These are phyloP conservation scores for Cryptococcus sp. DNA, from an alignment of 1,284 basidiomycete genomes.

Conservation along the genomic window DNA sequence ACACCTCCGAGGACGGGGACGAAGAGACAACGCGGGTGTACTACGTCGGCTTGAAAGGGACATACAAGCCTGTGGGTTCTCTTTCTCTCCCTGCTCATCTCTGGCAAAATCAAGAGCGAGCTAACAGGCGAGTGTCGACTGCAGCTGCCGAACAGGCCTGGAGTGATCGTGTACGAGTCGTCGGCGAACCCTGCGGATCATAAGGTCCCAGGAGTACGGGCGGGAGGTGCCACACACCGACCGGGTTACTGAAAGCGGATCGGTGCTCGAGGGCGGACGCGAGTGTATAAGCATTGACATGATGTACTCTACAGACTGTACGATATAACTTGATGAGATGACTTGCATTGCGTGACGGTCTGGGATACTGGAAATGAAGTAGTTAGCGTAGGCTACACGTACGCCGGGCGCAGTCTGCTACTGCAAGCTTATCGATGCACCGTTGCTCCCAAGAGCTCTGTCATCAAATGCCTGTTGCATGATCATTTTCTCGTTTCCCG, in stretches of 20 bases:
- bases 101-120: not conserved
- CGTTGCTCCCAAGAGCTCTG: too few species aligned
- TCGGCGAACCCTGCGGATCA: conserved; percentile 49
- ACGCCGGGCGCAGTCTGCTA: too few species aligned
- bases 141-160: conserved; percentile 45
- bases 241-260: not conserved
- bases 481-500: not conserved
- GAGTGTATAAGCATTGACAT: too few species aligned
- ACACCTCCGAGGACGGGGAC: conserved; percentile 41
- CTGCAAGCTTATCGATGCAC: too few species aligned
- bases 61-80: conserved; percentile 40
- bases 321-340: too few species aligned
- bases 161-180: conserved; percentile 48
- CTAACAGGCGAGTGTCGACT: not conserved
- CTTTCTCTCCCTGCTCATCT: too few species aligned
- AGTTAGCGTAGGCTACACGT: too few species aligned
- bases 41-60: conserved; percentile 47
- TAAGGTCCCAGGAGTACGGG: conserved; percentile 25
- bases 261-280: too few species aligned
- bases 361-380: too few species aligned
- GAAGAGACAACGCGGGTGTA: conserved; percentile 47
- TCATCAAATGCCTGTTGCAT: too few species aligned
- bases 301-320: too few species aligned
- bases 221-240: not conserved
- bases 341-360: too few species aligned